Conservation (phyloP, 352 stramenopile species). For the Peronospora farinosa region DNA sequence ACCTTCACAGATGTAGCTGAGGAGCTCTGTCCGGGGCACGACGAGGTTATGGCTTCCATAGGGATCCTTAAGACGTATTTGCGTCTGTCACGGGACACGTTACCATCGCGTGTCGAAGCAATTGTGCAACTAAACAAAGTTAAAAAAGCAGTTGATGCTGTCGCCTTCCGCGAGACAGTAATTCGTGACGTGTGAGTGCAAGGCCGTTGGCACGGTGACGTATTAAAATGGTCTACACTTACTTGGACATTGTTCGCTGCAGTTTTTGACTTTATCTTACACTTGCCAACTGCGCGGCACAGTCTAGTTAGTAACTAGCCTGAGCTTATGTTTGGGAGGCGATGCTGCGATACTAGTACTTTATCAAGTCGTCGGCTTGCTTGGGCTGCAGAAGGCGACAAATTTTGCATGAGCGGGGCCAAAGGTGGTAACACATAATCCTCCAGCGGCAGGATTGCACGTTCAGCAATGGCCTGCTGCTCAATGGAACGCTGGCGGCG, state of each 20-base stretch:
- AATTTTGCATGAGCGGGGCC: slow-evolving; percentile 1
- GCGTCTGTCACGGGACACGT: slow-evolving; percentile 45
- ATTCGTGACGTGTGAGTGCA: slow-evolving; percentile 25
- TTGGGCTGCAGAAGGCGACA: slow-evolving; percentile 5
- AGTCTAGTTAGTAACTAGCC: slow-evolving; percentile 28
- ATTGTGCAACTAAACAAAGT: slow-evolving; percentile 72
- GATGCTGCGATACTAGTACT: slow-evolving; percentile 12
- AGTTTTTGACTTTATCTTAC: slow-evolving; percentile 19
- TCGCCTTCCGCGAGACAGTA: slow-evolving; percentile 19
- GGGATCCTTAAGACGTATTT: slow-evolving; percentile 71
- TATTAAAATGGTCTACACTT: slow-evolving; percentile 15
- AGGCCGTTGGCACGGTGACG: not conserved
- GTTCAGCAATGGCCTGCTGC: slow-evolving; percentile 70
- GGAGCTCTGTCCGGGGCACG: slow-evolving; percentile 41
- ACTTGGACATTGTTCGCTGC: slow-evolving; percentile 11
- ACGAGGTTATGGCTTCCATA: slow-evolving; percentile 56
- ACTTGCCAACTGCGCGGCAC: slow-evolving; percentile 6
- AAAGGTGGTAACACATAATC: slow-evolving; percentile 19
- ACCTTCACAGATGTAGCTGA: slow-evolving; percentile 44
- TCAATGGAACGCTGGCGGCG: slow-evolving; percentile 65
- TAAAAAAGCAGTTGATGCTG: slow-evolving; percentile 43
- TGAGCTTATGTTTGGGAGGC: slow-evolving; percentile 26
- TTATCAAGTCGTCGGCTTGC: slow-evolving; percentile 12
- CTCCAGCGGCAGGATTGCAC: slow-evolving; percentile 36
- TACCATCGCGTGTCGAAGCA: slow-evolving; percentile 48